These are phyloP conservation scores for Caulochytrium protostelioides DNA, from an alignment of 371 early-diverging fungal species.

Conservation along the genomic window DNA sequence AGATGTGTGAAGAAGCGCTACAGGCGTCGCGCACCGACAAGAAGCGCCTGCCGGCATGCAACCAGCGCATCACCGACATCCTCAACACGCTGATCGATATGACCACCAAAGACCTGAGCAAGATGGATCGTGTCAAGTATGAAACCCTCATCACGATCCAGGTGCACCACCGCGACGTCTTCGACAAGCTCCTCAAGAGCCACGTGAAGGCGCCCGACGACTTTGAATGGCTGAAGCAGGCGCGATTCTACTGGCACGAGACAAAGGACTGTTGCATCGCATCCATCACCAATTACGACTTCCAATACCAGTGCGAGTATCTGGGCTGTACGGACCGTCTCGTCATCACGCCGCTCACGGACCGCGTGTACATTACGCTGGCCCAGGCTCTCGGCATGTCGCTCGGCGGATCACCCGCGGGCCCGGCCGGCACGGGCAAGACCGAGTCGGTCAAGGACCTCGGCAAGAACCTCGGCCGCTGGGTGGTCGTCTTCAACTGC, in stretches of 20 bases:
- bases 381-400: conserved; percentile 47
- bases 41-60: conserved; percentile 31
- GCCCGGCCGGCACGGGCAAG: conserved; percentile 41
- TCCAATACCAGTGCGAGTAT: conserved; percentile 38
- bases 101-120: conserved; percentile 32
- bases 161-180: conserved; percentile 41
- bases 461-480: conserved; percentile 37
- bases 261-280: conserved; percentile 40
- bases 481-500: conserved; percentile 45
- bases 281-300: conserved; percentile 42
- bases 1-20: conserved; percentile 32
- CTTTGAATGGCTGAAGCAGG: conserved; percentile 42
- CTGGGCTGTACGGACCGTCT: conserved; percentile 38
- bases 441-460: conserved; percentile 44
- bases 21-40: conserved; percentile 29
- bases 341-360: conserved; percentile 41
- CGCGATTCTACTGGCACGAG: conserved; percentile 40
- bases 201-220: conserved; percentile 33
- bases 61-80: conserved; percentile 28
- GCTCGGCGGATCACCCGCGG: conserved; percentile 35
- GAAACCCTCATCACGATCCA: conserved; percentile 43
- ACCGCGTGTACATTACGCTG: conserved; percentile 34
- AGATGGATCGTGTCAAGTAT: conserved; percentile 38
- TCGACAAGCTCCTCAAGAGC: conserved; percentile 32
- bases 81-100: conserved; percentile 32